Evolutionary conservation across 495 filamentous ascomycete genomes (phyloP).

Genomic region (Penicillium silybi): DNA sequence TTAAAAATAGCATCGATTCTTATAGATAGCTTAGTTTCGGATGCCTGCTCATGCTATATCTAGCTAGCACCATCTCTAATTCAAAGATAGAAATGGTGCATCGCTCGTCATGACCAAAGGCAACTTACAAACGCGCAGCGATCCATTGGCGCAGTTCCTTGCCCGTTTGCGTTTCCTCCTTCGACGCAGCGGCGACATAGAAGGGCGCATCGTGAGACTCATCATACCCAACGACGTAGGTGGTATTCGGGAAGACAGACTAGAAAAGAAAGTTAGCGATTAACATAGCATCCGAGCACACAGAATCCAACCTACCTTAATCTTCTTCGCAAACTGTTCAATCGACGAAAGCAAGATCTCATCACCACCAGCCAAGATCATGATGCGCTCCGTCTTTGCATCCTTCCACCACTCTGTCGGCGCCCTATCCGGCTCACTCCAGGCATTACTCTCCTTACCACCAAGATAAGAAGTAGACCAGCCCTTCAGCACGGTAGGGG

Average conservation of each 20-base stretch:
- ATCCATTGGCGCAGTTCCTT: conserved; percentile 30
- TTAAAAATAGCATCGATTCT: no score
- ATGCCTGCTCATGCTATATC: neutral
- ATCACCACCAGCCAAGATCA: conserved; percentile 51
- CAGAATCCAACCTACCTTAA: conserved; percentile 28
- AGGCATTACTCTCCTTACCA: conserved; percentile 43
- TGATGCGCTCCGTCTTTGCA: conserved; percentile 40
- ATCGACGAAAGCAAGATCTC: conserved; percentile 59
- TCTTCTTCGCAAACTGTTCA: conserved; percentile 43
- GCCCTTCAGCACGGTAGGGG: conserved; percentile 14
- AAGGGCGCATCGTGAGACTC: conserved; percentile 36
- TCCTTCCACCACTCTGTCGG: conserved; percentile 53
- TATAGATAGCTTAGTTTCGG: neutral
- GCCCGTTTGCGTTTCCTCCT: conserved; percentile 25
- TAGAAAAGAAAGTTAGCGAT: conserved; percentile 9
- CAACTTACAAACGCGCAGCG: conserved; percentile 23
- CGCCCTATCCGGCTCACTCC: conserved; percentile 51
- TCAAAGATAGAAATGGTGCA: neutral
- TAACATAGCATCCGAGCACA: neutral
- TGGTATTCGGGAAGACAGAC: conserved; percentile 31
- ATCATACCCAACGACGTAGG: conserved; percentile 27
- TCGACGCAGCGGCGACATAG: conserved; percentile 17
- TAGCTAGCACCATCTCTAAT: neutral
- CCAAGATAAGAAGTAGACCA: conserved; percentile 49
- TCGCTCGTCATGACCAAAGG: neutral